These are phyloP conservation scores for Alternaria hordeiaustralica DNA, from an alignment of 2,329 filamentous ascomycete genomes.

Conservation along the genomic window DNA sequence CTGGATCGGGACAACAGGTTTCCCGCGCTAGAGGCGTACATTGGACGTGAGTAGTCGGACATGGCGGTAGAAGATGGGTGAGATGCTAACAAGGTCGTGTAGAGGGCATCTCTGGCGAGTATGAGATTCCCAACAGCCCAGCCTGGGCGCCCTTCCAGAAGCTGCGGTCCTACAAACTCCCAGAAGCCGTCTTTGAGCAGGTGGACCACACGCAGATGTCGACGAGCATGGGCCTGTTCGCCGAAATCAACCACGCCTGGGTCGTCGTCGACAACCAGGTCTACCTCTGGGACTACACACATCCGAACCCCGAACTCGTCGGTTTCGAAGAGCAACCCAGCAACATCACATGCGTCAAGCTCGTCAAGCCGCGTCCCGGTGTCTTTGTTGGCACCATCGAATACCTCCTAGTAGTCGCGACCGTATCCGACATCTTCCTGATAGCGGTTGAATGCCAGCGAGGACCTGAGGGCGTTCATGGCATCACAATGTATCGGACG, in stretches of 20 bases:
- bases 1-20: constrained; percentile 79
- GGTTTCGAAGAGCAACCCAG: constrained; percentile 90
- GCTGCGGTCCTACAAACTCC: constrained; percentile 84
- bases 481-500: constrained; percentile 84
- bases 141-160: constrained; percentile 92
- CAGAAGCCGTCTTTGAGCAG: constrained; percentile 89
- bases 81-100: constrained; percentile 38
- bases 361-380: constrained; percentile 81
- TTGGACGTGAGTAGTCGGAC: constrained; percentile 70
- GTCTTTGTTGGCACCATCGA: constrained; percentile 89
- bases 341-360: constrained; percentile 87
- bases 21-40: constrained; percentile 87
- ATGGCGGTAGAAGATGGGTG: background rate
- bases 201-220: constrained; percentile 86
- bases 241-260: constrained; percentile 94
- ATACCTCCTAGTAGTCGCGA: constrained; percentile 88
- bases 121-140: constrained; percentile 73
- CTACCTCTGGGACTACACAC: constrained; percentile 97
- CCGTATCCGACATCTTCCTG: constrained; percentile 81
- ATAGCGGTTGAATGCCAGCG: constrained; percentile 78
- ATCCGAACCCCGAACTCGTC: constrained; percentile 87
- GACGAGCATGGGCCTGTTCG: constrained; percentile 94
- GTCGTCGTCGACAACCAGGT: constrained; percentile 94
- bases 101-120: constrained; percentile 92
- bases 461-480: constrained; percentile 70